Evolutionary conservation across 106 monocot species (phyloP).

Genomic region (Cymbidium sinense): DNA sequence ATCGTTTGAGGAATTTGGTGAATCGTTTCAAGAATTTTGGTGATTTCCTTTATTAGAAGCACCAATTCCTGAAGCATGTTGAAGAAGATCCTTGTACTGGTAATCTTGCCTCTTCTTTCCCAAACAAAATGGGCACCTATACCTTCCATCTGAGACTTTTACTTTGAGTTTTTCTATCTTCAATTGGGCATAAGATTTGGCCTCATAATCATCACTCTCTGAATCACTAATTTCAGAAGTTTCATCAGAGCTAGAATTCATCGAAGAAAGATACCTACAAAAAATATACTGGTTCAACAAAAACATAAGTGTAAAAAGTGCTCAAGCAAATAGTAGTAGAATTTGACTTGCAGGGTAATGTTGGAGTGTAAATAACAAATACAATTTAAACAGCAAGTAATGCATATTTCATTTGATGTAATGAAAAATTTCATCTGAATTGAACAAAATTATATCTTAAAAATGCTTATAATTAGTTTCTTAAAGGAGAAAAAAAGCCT

Average conservation of each 20-base stretch:
- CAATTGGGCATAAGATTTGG: slow-evolving; percentile 22
- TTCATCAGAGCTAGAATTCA: slow-evolving; percentile 18
- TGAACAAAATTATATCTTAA: background rate
- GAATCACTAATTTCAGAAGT: slow-evolving; percentile 45
- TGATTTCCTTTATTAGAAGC: slow-evolving; percentile 42
- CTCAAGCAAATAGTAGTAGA: background rate
- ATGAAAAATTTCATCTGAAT: background rate
- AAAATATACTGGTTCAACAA: background rate
- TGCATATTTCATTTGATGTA: background rate
- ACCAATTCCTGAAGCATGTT: slow-evolving; percentile 45
- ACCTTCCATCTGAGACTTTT: slow-evolving; percentile 27
- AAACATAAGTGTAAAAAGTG: background rate
- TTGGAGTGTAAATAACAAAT: background rate
- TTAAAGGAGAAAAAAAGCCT: background rate
- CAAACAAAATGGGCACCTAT: slow-evolving; percentile 46
- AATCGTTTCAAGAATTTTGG: slow-evolving; percentile 25
- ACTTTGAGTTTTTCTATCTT: slow-evolving; percentile 18
- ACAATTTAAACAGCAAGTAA: background rate
- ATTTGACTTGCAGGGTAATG: background rate
- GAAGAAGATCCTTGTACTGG: slow-evolving; percentile 45
- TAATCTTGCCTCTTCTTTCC: slow-evolving; percentile 70
- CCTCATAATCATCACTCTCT: slow-evolving; percentile 41
- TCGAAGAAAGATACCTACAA: background rate
- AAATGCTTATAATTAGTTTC: background rate
- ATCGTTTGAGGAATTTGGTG: background rate